A percentile compares a stretch with the other conserved stretches of the same genome.
Evolutionary conservation across 2,329 filamentous ascomycete genomes (phyloP).

Genomic region (Colletotrichum cuscutae): DNA sequence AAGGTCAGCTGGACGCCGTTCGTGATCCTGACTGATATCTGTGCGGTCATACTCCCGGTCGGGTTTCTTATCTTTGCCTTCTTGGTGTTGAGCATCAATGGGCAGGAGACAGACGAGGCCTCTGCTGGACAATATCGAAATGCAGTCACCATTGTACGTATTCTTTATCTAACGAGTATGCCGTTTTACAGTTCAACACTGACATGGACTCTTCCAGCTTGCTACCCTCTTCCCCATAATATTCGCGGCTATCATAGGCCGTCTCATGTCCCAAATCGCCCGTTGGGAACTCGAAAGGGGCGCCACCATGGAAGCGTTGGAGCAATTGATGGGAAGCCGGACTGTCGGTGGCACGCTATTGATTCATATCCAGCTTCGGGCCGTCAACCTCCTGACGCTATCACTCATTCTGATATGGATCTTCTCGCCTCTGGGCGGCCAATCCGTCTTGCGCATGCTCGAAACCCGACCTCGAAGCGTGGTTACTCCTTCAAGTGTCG

Average conservation of each 20-base stretch:
- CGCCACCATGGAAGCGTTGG: slow-evolving; percentile 39
- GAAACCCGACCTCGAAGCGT: background rate
- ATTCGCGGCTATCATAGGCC: slow-evolving; percentile 42
- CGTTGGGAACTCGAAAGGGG: slow-evolving; percentile 42
- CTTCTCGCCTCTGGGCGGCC: slow-evolving; percentile 44
- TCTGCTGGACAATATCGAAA: background rate
- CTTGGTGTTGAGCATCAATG: background rate
- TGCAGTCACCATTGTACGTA: background rate
- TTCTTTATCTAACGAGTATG: background rate
- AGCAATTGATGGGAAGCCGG: slow-evolving; percentile 43
- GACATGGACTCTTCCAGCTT: background rate
- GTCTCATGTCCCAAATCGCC: slow-evolving; percentile 39
- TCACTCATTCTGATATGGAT: slow-evolving; percentile 42
- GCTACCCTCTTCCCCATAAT: slow-evolving; percentile 42
- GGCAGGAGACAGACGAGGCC: background rate
- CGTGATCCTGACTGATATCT: background rate
- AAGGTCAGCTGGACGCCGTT: background rate
- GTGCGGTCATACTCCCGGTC: background rate
- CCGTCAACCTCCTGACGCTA: slow-evolving; percentile 40
- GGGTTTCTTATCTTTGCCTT: background rate
- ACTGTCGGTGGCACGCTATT: slow-evolving; percentile 41
- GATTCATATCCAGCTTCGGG: slow-evolving; percentile 40
- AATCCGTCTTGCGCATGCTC: slow-evolving; percentile 40
- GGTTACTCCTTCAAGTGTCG: background rate
- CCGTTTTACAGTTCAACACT: background rate